Conservation (phyloP, 345 rosid species). For the Laguncularia racemosa region DNA sequence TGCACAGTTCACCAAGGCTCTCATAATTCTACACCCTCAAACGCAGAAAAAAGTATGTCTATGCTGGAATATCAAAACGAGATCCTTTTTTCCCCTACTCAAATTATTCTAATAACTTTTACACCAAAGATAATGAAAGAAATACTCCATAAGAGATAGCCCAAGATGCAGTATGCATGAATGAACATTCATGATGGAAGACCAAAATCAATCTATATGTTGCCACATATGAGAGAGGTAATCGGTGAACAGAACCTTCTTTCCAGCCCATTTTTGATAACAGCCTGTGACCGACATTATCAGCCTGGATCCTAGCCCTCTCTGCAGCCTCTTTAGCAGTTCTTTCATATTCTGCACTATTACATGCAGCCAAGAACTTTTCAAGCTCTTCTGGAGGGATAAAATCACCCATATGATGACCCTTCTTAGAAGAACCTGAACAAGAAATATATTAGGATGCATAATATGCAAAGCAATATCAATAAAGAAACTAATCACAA, state of each 20-base stretch:
- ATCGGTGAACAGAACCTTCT: constrained; percentile 53
- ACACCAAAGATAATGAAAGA: no score
- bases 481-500: constrained; percentile 3
- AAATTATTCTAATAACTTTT: no score
- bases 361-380: constrained; percentile 77
- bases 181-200: no score
- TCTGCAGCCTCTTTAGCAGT: constrained; percentile 66
- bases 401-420: constrained; percentile 99
- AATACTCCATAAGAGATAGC: no score
- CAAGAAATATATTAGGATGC: background rate
- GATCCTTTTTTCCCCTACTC: no score
- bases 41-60: background rate
- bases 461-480: background rate
- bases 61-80: background rate
- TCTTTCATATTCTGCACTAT: constrained; percentile 64
- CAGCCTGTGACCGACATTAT: constrained; percentile 92
- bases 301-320: constrained; percentile 83
- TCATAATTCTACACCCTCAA: background rate
- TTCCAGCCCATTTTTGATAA: constrained; percentile 99
- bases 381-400: constrained; percentile 91
- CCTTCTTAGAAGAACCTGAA: constrained; percentile 47
- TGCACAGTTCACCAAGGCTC: constrained; percentile 21
- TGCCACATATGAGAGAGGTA: no score
- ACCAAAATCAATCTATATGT: no score
- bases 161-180: no score